Base-by-base conservation (phyloP, 306 rosid genomes). In the Glycine latifolia region DNA sequence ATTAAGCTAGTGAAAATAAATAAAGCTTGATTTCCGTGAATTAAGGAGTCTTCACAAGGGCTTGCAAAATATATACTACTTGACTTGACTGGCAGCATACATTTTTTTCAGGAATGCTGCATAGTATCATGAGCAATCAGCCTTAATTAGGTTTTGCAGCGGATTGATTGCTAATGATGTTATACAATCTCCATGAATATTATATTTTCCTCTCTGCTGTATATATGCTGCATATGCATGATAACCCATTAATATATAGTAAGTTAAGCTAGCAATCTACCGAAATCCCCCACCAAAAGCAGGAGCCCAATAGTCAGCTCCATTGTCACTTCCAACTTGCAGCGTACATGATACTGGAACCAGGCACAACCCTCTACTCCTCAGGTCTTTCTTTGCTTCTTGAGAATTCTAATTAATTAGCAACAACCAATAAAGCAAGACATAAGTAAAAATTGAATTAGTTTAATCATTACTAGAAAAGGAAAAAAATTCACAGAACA, bases 101-200 rank as follows among this genome's bases (percentile, higher is more conserved):
- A 73, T 41, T 58, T 63, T 77, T 83, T 88, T 86, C 73, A 80
- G 86, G 87, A 85, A 71, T 48, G 79, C 49, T 56, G 86, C 86
- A 96, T 96, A 96, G 94, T 97, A 96, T 96, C 99, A 96, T 92
- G 98, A 93, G 99, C 99, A 96, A 92, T 96, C 99, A 96, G 91
- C 94, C 99, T 96, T 93, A 26, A 26, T 26, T 26, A 47, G 78
- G 49, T 13, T 71, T 81, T 70, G 86, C 72, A 84, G 94, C 94
- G 93, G 99, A 96, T 90, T 96, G 98, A 93, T 91, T 93, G 98
- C 97, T 96, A 96, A 83, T 96, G 99, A 96, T 96, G 91, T 89
- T 96, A 94, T 93, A 93, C 85, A 90, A 73, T 93, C 84, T 86
- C 86, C 89, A 60, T 87, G 86, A 87, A 37, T 37, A 37, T 37